Evolutionary conservation across 2,329 filamentous ascomycete species (phyloP).

Genomic region (Aspergillus floridensis): DNA sequence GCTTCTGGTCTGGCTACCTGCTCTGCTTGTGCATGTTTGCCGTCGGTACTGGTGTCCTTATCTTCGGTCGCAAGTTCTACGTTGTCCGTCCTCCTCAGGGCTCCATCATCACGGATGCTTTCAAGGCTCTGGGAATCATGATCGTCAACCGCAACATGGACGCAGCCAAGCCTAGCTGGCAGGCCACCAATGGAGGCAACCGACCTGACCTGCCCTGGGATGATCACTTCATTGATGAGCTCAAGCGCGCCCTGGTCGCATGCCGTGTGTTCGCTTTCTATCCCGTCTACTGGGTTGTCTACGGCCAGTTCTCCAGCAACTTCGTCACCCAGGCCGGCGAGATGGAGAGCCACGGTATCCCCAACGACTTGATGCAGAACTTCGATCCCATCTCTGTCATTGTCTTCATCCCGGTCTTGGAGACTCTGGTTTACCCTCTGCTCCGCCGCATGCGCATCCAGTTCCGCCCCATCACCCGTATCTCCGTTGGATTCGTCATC

Average conservation of each 20-base stretch:
- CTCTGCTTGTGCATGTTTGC: slow-evolving; percentile 63
- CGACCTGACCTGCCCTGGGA: slow-evolving; percentile 56
- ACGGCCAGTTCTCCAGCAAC: slow-evolving; percentile 66
- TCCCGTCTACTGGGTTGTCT: slow-evolving; percentile 67
- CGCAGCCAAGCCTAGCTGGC: slow-evolving; percentile 65
- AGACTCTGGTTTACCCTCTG: slow-evolving; percentile 66
- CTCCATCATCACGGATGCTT: slow-evolving; percentile 64
- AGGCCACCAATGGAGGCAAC: slow-evolving; percentile 50
- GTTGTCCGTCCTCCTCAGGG: slow-evolving; percentile 56
- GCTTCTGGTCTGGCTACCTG: slow-evolving; percentile 65
- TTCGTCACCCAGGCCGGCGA: slow-evolving; percentile 63
- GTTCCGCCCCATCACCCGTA: slow-evolving; percentile 75
- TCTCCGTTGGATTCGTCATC: slow-evolving; percentile 67
- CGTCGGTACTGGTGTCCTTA: slow-evolving; percentile 56
- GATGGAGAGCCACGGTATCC: slow-evolving; percentile 66
- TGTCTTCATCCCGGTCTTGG: slow-evolving; percentile 70
- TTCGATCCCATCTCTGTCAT: slow-evolving; percentile 73
- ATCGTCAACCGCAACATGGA: slow-evolving; percentile 54
- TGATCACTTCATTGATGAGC: slow-evolving; percentile 68
- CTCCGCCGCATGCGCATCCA: slow-evolving; percentile 62
- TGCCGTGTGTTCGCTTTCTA: slow-evolving; percentile 72
- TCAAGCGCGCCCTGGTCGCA: slow-evolving; percentile 63
- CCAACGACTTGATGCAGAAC: slow-evolving; percentile 76
- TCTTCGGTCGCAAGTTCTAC: slow-evolving; percentile 47
- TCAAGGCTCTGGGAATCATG: slow-evolving; percentile 60